Base-by-base conservation (phyloP, 257 asterid species). In the Nemophila menziesii region DNA sequence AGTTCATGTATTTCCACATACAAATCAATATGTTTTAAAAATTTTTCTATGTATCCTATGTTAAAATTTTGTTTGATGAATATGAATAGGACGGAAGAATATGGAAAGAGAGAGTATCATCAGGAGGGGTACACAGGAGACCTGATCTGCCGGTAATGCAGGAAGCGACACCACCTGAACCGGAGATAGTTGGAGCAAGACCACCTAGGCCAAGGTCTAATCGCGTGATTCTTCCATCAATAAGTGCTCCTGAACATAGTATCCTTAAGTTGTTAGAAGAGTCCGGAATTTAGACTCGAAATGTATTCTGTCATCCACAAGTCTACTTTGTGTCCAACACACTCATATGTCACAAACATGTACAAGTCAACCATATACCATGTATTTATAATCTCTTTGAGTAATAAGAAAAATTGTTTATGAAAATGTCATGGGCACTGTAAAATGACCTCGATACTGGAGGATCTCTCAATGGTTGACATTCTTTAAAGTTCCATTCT, bases 71-170 rank as follows among this genome's bases (percentile, higher is more conserved):
- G 20, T 50, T 8, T 36, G 11, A 22, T 17, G 18, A 39, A 22
- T 13, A 1, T 14, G 18, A 21, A 41, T 69, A 87, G 97, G 95
- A 87, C 56, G 97, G 95, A 58, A 69, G 93, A 70, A 80, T 83
- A 73, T 87, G 95, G 95, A 87, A 78, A 73, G 97, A 87, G 56
- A 77, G 92, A 53, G 92, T 78, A 18, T 76, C 87, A 27, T 70
- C 82, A 11, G 68, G 62, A 38, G 68, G 62, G 39, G 66, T 26
- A 11, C 79, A 63, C 21, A 77, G 78, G 64, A 60, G 67, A 48
- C 57, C 71, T 1, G 82, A 79, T 46, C 34, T 63, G 42, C 77
- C 86, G 0, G 67, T 44, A 20, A 48, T 64, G 60, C 84, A 71
- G 57, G 80, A 68, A 62, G 68, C 62, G 36, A 24, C 63, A 20